Evolutionary conservation across 148 eudicot species (phyloP), one percentile per base, ranked within the genome.

Genomic region (Rhododendron vialii): DNA sequence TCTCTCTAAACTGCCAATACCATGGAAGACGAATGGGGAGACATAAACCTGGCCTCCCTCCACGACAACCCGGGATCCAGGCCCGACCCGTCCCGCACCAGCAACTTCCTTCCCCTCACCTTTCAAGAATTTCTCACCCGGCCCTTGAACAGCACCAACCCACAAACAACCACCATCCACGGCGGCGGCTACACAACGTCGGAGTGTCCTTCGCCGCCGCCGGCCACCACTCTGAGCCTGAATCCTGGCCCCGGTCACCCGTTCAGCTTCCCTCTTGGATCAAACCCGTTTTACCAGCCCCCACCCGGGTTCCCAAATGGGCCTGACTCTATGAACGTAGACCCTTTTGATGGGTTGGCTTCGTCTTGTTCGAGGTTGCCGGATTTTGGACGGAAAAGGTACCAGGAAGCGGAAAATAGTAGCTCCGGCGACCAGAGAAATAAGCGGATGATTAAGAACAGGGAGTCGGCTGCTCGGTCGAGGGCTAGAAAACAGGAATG

Each of bases 391-490:
- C 26, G 26, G 10, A 61, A 61, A 22, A 61, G 67, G 26, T 61
- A 6, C 9, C 26, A 7, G 67, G 26, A 82, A 91, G 24, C 45
- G n/a, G 89, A 89, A 0, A 18, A 17, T 9, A 65, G 78, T 61
- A 55, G 13, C 8, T 9, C 84, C 4, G 86, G 85, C 51, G 92
- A 92, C 78, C 85, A 90, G 1, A 80, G 92, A 28, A 78, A 83
- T 59, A 88, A 90, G 55, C 86, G 94, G 10, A 91, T 90, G 92
- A 91, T 92, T 78, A 92, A 91, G 88, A 92, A 92, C 89, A 57
- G 94, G 3, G 94, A 92, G 86, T 92, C 94, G 35, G 94, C 94
- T 81, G 92, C 92, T 78, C 90, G 93, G 76, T 92, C 94, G 47
- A 87, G 93, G 63, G 92, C 94, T 59, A 86, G 94, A 80, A 92